Base-by-base conservation (phyloP, 257 asterid genomes). In the Coffea eugenioides region DNA sequence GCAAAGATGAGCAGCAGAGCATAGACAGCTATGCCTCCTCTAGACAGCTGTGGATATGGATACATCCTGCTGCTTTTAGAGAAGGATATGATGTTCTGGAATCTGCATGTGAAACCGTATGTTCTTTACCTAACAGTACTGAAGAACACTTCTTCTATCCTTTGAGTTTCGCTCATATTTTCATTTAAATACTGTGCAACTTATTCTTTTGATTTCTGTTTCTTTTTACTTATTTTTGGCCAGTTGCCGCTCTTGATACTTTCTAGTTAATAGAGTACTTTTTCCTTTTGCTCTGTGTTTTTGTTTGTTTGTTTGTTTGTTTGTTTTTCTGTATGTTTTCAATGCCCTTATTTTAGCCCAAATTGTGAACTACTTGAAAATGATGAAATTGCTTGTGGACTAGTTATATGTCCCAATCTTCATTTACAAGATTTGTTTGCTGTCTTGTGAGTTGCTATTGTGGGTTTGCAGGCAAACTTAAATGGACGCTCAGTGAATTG, bases 21-120 rank as follows among this genome's bases (percentile, higher is more conserved):
- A 80, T 54, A 67, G 81, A 80, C 41, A 81, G 70, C 14, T 80
- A 77, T 71, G 71, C 83, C 77, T 64, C 79, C 27, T 70, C 48
- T 66, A 92, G 97, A 66, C 90, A 87, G 86, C 86, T 92, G 46
- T 93, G 96, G 97, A 78, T 93, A 74, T 95, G 93, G 92, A 86
- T 93, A 84, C 97, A 95, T 87, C 91, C 97, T 86, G 91, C 98
- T 78, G 97, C 95, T 79, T 88, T 89, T 80, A 69, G 62, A 80
- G 99, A 95, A 84, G 98, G 96, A 56, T 89, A 81, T 85, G 90
- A 87, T 77, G 89, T 90, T 77, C 76, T 95, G 85, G 80, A 81
- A 69, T 83, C 84, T 62, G 89, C 92, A 71, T 89, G 97, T 84
- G 89, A 82, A 83, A 82, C 78, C 87, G 97, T 92, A 83, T 71